Base-by-base conservation (phyloP, 345 rosid genomes). In the Salix dunnii region DNA sequence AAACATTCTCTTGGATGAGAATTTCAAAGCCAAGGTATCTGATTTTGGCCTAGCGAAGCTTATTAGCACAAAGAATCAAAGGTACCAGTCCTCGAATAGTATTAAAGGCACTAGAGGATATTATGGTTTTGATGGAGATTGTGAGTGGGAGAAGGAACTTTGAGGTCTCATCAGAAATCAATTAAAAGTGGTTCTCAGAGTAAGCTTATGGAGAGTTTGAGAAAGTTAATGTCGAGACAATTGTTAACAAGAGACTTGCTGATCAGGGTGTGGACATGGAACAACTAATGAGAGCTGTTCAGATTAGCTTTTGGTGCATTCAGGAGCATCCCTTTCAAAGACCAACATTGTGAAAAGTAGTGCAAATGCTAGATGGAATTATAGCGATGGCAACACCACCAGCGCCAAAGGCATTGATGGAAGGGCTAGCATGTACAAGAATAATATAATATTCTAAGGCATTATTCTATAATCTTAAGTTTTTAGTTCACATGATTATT, bases 321-420 rank as follows among this genome's bases (percentile, higher is more conserved):
- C 80, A 77, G 70, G 80, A 70, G 70, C n/a, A 62, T 31, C 80
- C 70, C 16, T 77, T 70, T 6, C 74, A 70, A 25, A 77, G 79
- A 27, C 79, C 79, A 43, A 61, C 63, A 1, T 70, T 77, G 79
- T 63, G 79, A 25, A 78, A 36, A 28, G 77, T 72, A 4, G 76
- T 78, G 68, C 72, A 72, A 46, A 78, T 78, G 76, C 67, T 78
- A 0, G 81, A 78, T 75, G 82, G 95, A 71, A 81, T 87, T 35
- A 40, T 72, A 0, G 85, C 75, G 74, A 86, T 88, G 68, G 77
- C 61, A 81, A 88, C 58, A 42, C 91, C 93, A 23, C 89, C 90
- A 1, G 65, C 85, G 21, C 90, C 89, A 35, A 85, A 78, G 66
- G 79, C 82, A 20, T 51, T 81, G 6, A 72, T 72, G 3, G 87